Base-by-base conservation (phyloP, 23 red algal species). In the Gracilaria caudata region DNA sequence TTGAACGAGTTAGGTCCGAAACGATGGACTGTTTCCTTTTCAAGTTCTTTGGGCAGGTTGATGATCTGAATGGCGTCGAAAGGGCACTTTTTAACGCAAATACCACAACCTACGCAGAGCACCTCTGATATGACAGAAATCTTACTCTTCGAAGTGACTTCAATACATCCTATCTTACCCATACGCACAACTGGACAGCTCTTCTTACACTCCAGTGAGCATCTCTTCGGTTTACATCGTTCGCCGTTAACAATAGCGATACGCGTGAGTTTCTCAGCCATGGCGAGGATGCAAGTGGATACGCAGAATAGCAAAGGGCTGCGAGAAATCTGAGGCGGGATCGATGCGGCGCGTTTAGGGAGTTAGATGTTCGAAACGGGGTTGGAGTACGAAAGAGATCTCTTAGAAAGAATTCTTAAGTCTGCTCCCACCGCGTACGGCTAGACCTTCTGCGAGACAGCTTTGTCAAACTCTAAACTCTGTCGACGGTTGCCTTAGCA, bases 31-130 rank as follows among this genome's bases (percentile, higher is more conserved):
- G 96, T 98, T 74, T 98, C 86, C 87, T 94, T 93, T 10, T 98
- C 96, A 72, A 98, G 81, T 39, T 98, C 90, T 47, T 94, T 98
- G 24, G 96, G 96, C 51, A 98, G 78, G 72, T 98, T 98, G 72
- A 98, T 98, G 77, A 98, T 98, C 87, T 95, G 92, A 41, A 98
- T 98, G 29, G 96, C 96, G 39, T 94, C 96, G 54, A 98, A 98
- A 12, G 96, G 96, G 75, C 96, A 98, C 88, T 98, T 98, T 49
- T 94, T 94, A 24, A 98, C 96, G 73, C 96, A 98, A 61, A 98
- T 98, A 76, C 96, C 96, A 74, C 96, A 98, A 46, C 96, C 96
- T 20, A 98, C 89, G 76, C 96, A 98, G 10, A 98, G 89, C 19
- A 86, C 81, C 70, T 98, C 96, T 12, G 96, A 98, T 23, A 98